phyloP scores from a whole-genome alignment of 345 rosid species.

The Brassica juncea region DNA sequence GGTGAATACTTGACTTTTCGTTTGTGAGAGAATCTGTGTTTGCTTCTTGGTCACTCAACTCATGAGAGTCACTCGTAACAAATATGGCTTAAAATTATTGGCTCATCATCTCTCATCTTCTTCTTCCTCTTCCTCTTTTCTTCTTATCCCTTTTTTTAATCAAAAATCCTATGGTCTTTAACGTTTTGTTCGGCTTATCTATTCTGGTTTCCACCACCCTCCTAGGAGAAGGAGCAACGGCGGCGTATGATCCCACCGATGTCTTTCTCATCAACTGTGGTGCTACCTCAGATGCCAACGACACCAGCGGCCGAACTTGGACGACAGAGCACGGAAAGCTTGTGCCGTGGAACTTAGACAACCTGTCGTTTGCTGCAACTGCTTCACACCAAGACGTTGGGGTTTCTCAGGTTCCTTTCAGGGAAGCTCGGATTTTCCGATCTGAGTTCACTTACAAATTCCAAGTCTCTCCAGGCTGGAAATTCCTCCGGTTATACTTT shows the following conservation, averaged over 20 bases:
- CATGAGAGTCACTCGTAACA: neutral
- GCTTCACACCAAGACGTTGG: neutral
- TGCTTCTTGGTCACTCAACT: neutral
- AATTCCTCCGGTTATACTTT: conserved; percentile 41
- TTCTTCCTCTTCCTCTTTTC: neutral
- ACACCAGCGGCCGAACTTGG: neutral
- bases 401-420: neutral
- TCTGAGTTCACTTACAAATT: conserved; percentile 29
- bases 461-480: conserved; percentile 30
- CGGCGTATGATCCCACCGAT: neutral
- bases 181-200: neutral
- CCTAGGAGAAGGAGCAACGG: neutral
- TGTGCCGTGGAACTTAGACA: neutral
- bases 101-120: neutral
- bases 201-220: neutral
- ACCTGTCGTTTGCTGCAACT: neutral
- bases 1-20: neutral
- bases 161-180: neutral
- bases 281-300: neutral
- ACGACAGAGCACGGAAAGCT: neutral
- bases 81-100: neutral
- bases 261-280: neutral
- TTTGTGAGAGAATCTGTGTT: neutral
- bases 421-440: conserved; percentile 34
- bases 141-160: too few relatives aligned